These are phyloP conservation scores for Carex myosuroides DNA, from an alignment of 176 grass and related monocot genomes.

Conservation along the genomic window DNA sequence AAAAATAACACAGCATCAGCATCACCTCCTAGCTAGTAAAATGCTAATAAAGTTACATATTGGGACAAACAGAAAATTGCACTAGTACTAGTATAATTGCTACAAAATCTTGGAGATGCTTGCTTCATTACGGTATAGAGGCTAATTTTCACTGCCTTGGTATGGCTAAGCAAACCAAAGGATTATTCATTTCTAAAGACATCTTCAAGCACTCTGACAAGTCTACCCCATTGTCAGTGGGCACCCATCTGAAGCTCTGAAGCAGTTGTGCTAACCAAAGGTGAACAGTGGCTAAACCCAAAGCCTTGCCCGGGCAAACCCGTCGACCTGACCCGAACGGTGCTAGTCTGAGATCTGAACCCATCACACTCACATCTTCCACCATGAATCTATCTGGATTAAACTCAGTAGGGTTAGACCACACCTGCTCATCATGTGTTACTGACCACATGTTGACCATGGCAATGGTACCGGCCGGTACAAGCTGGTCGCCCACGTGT, in stretches of 20 bases:
- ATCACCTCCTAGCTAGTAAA: not conserved
- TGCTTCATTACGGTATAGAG: not conserved
- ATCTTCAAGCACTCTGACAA: slow-evolving; percentile 34
- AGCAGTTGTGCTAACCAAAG: slow-evolving; percentile 34
- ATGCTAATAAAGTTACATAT: not conserved
- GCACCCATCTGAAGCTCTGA: slow-evolving; percentile 33
- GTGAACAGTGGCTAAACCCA: slow-evolving; percentile 31
- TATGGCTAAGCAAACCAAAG: slow-evolving; percentile 20
- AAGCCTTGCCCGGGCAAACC: slow-evolving; percentile 34
- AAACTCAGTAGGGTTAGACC: slow-evolving; percentile 17
- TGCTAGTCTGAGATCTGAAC: slow-evolving; percentile 30
- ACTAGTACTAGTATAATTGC: not conserved
- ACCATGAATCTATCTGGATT: slow-evolving; percentile 30
- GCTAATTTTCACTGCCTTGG: not conserved
- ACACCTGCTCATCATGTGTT: slow-evolving; percentile 25
- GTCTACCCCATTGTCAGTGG: slow-evolving; percentile 24
- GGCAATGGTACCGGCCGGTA: slow-evolving; percentile 32
- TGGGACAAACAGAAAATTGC: not conserved
- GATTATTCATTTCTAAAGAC: slow-evolving; percentile 33
- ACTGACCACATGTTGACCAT: slow-evolving; percentile 45
- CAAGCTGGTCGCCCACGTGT: slow-evolving; percentile 17
- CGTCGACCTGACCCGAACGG: slow-evolving; percentile 32
- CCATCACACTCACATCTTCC: slow-evolving; percentile 24
- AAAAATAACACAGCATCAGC: not conserved
- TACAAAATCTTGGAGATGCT: not conserved